Evolutionary conservation across 306 rosid genomes (phyloP).

Genomic region (Senna siamea): DNA sequence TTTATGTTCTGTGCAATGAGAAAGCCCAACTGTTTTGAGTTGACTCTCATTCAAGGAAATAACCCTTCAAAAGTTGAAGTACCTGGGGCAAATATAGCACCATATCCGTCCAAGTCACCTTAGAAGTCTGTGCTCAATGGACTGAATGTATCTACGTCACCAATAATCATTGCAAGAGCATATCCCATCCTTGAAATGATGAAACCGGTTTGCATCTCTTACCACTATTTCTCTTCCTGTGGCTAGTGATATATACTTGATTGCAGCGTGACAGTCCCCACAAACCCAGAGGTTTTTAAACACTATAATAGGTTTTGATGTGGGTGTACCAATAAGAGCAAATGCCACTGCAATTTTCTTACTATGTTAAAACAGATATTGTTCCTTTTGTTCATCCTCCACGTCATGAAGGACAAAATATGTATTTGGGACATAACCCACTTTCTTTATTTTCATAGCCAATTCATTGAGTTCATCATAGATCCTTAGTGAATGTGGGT

Average conservation of each 20-base stretch:
- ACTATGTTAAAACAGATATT: slow-evolving; percentile 65
- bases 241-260: slow-evolving; percentile 58
- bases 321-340: slow-evolving; percentile 56
- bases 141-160: too few relatives aligned
- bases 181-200: slow-evolving; percentile 63
- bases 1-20: too few relatives aligned
- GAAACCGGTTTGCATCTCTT: slow-evolving; percentile 73
- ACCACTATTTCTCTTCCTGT: slow-evolving; percentile 64
- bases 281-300: slow-evolving; percentile 48
- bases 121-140: too few relatives aligned
- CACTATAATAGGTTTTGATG: slow-evolving; percentile 55
- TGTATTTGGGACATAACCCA: slow-evolving; percentile 64
- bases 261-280: slow-evolving; percentile 69
- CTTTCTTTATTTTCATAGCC: slow-evolving; percentile 49
- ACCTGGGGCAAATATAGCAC: too few relatives aligned
- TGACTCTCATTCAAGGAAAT: too few relatives aligned
- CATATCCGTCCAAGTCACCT: too few relatives aligned
- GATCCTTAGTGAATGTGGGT: slow-evolving; percentile 58
- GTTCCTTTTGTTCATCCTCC: slow-evolving; percentile 63
- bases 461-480: slow-evolving; percentile 57
- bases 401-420: slow-evolving; percentile 75
- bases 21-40: too few relatives aligned
- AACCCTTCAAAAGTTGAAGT: too few relatives aligned
- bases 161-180: slow-evolving; percentile 77
- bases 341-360: slow-evolving; percentile 75